phyloP scores from a whole-genome alignment of 2,329 filamentous ascomycete species.

The Aspergillus sp. region DNA sequence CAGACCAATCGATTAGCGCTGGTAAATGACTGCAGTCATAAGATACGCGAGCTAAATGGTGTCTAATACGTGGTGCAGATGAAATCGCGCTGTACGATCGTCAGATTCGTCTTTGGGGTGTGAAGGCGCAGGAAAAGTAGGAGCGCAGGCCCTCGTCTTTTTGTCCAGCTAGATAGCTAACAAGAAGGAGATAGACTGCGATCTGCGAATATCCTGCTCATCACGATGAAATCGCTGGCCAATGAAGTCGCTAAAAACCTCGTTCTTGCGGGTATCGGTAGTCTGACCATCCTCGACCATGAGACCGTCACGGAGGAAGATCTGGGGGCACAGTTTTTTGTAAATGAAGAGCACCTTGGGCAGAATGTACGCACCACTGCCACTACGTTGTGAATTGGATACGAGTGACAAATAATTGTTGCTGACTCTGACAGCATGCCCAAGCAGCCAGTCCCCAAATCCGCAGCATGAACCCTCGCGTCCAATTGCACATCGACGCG shows the following conservation, averaged over 20 bases:
- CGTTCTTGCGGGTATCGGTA: slow-evolving; percentile 84
- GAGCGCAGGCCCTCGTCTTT: slow-evolving; percentile 4
- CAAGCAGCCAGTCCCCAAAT: slow-evolving; percentile 70
- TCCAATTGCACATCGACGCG: slow-evolving; percentile 64
- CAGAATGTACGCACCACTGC: slow-evolving; percentile 50
- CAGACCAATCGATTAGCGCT: slow-evolving; percentile 24
- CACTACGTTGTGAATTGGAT: slow-evolving; percentile 8
- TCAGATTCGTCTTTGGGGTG: slow-evolving; percentile 94
- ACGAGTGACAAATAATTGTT: neutral
- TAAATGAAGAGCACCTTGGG: slow-evolving; percentile 64
- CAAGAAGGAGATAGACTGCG: slow-evolving; percentile 55
- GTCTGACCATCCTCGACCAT: slow-evolving; percentile 79
- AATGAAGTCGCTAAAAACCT: slow-evolving; percentile 97
- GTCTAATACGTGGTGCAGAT: slow-evolving; percentile 45
- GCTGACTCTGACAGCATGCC: slow-evolving; percentile 51
- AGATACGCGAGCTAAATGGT: neutral
- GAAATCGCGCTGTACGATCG: slow-evolving; percentile 96
- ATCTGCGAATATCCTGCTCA: slow-evolving; percentile 77
- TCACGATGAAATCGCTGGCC: slow-evolving; percentile 77
- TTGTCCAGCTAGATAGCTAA: neutral
- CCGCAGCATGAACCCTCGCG: slow-evolving; percentile 80
- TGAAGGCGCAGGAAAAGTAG: slow-evolving; percentile 77
- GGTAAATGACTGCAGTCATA: slow-evolving; percentile 12
- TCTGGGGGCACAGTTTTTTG: slow-evolving; percentile 73
- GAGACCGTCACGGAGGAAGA: slow-evolving; percentile 68